Evolutionary conservation across 805 yeast genomes (phyloP), one percentile per base, ranked within the genome.

Genomic region (Lipomyces starkeyi): DNA sequence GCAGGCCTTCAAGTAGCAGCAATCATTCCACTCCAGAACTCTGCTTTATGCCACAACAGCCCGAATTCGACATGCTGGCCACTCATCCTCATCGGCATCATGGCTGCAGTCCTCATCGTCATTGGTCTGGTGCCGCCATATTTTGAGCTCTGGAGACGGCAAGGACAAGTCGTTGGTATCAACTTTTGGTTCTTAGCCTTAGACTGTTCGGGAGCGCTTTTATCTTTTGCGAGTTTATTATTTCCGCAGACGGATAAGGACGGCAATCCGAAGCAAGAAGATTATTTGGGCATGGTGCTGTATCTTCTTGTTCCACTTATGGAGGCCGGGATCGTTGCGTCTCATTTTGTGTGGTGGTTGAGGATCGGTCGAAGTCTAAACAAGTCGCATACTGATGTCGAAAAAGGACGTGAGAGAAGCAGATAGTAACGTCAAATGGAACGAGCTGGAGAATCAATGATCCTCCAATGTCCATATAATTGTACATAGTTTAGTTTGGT

Each of bases 71-170:
- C 4, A 76, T 73, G 14, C 29, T 91, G 97, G 96, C 97, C 98
- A 1, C 83, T 87, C 73, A 78, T 92, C 43, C 83, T 93, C 37
- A 85, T 93, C 73, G 98, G 98, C 14, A 85, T 91, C 35, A 69
- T 91, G 20, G 97, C 98, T 0, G 86, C 95, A 0, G 81, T 93
- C 0, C 76, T 91, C 22, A 80, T 94, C 8, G 95, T 90, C 0
- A 76, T 84, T 2, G 98, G 98, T 0, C 82, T 94, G 47, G 71
- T 94, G 0, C 98, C 98, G 0, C 97, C 98, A 3, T 94, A 93
- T 76, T 87, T 87, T 73, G 98, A 94, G 77, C 80, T 94, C 32
- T 84, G 87, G 40, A 91, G 91, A 75, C 83, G 97, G 71, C 78
- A 86, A 62, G 98, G 98, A 1, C 80, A 90, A 47, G 98, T 94